These are phyloP conservation scores for Magnusiomyces fungicola DNA, from an alignment of 1,139 yeast species.

Conservation along the genomic window DNA sequence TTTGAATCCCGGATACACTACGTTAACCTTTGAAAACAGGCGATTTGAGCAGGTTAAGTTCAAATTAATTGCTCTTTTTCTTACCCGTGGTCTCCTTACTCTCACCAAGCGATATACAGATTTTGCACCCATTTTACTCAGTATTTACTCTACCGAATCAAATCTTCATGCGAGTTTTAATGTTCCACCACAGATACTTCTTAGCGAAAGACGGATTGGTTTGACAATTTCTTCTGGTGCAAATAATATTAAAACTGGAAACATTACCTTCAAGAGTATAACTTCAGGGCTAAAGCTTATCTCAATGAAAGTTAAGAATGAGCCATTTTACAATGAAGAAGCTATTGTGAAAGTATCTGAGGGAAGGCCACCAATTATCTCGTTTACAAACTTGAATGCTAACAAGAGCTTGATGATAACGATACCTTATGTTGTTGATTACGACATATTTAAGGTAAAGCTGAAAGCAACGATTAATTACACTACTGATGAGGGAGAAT, in stretches of 20 bases:
- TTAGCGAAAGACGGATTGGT: conserved; percentile 20
- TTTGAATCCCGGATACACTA: conserved; percentile 5
- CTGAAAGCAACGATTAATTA: conserved; percentile 17
- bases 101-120: conserved; percentile 23
- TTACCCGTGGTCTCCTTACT: conserved; percentile 22
- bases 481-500: conserved; percentile 18
- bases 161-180: conserved; percentile 20
- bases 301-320: conserved; percentile 12
- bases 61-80: conserved; percentile 20
- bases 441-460: conserved; percentile 7
- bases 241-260: conserved; percentile 13
- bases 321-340: conserved; percentile 2
- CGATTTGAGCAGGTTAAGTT: conserved; percentile 26
- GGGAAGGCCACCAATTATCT: conserved; percentile 14
- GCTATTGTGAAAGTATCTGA: conserved; percentile 5
- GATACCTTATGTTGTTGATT: conserved; percentile 14
- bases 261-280: conserved; percentile 16
- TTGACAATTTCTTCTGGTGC: conserved; percentile 18
- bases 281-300: conserved; percentile 17
- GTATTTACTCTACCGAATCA: conserved; percentile 20
- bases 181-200: conserved; percentile 16
- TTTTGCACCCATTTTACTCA: conserved; percentile 16
- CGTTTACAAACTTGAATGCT: conserved; percentile 6
- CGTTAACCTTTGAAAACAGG: conserved; percentile 20
- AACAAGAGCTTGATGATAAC: conserved; percentile 8